These are phyloP conservation scores for Neopestalotiopsis sp. DNA, from an alignment of 2,329 filamentous ascomycete species.

Conservation along the genomic window DNA sequence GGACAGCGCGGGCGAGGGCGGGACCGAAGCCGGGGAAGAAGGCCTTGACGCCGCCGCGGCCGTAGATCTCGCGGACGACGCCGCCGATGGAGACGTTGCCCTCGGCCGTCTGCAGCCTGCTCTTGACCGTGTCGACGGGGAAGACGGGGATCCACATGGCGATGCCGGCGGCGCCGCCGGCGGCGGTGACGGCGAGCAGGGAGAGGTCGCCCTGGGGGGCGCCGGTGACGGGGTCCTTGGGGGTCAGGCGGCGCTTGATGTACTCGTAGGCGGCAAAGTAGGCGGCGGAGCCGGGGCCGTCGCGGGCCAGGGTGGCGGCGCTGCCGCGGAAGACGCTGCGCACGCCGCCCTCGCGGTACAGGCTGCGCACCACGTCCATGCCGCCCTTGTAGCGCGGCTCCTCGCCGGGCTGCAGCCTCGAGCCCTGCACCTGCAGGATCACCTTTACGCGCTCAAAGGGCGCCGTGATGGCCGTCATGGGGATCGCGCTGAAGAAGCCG, in stretches of 20 bases:
- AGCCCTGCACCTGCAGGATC: slow-evolving; percentile 95
- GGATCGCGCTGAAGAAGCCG: slow-evolving; percentile 96
- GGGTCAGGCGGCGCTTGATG: slow-evolving; percentile 87
- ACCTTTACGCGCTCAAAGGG: slow-evolving; percentile 99
- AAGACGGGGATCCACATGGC: slow-evolving; percentile 99
- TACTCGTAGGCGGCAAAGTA: slow-evolving; percentile 99
- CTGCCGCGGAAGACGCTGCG: slow-evolving; percentile 92
- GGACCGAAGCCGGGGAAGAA: slow-evolving; percentile 98
- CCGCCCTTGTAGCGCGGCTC: slow-evolving; percentile 91
- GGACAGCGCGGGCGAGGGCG: slow-evolving; percentile 89
- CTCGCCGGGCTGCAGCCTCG: slow-evolving; percentile 82
- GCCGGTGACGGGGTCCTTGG: slow-evolving; percentile 75
- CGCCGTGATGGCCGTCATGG: slow-evolving; percentile 97
- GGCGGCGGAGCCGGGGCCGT: slow-evolving; percentile 89
- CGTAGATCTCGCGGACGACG: slow-evolving; percentile 84
- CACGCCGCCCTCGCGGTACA: slow-evolving; percentile 90
- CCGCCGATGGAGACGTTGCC: slow-evolving; percentile 81
- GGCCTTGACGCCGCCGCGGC: slow-evolving; percentile 80
- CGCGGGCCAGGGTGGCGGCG: slow-evolving; percentile 88
- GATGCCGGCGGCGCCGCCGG: slow-evolving; percentile 88
- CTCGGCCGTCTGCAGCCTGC: slow-evolving; percentile 87
- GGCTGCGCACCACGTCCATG: slow-evolving; percentile 87
- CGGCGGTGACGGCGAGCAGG: slow-evolving; percentile 80
- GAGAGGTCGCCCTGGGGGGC: slow-evolving; percentile 79
- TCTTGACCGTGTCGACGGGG: slow-evolving; percentile 97